Percentiles rank a stretch among this genome's conserved stretches.
Evolutionary conservation across 306 rosid genomes (phyloP).

Genomic region (Myrica gale): DNA sequence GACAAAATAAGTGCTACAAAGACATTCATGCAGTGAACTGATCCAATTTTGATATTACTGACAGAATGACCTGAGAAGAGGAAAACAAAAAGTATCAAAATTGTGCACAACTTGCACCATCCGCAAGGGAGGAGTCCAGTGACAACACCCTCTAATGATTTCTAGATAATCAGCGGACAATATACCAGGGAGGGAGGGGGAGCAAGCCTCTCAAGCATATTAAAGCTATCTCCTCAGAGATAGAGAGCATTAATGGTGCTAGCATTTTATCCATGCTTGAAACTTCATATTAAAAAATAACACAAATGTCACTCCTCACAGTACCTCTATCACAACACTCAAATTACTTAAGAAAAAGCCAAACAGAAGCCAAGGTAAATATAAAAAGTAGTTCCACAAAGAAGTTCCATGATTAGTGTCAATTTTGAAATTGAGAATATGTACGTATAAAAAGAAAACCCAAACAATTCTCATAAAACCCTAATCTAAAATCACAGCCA

Average conservation of each 20-base stretch:
- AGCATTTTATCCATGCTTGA: not conserved
- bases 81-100: not conserved
- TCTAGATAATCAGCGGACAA: no score
- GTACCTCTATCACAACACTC: slow-evolving; percentile 5
- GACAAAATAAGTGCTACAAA: not conserved
- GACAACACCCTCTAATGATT: no score
- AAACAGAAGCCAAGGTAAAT: not conserved
- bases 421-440: no score
- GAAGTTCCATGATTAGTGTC: not conserved
- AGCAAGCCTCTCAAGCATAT: no score
- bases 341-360: not conserved
- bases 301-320: not conserved
- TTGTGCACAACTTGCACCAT: not conserved
- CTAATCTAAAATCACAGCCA: not conserved
- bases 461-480: slow-evolving; percentile 14
- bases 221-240: not conserved
- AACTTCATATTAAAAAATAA: not conserved
- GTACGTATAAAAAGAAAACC: slow-evolving; percentile 12
- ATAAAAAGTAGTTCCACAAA: not conserved
- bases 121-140: not conserved
- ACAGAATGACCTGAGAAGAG: not conserved
- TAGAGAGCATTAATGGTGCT: not conserved
- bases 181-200: no score
- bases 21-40: not conserved
- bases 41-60: not conserved